phyloP scores from a whole-genome alignment of 202 grass and related monocot genomes.

The Elaeis oleifera region DNA sequence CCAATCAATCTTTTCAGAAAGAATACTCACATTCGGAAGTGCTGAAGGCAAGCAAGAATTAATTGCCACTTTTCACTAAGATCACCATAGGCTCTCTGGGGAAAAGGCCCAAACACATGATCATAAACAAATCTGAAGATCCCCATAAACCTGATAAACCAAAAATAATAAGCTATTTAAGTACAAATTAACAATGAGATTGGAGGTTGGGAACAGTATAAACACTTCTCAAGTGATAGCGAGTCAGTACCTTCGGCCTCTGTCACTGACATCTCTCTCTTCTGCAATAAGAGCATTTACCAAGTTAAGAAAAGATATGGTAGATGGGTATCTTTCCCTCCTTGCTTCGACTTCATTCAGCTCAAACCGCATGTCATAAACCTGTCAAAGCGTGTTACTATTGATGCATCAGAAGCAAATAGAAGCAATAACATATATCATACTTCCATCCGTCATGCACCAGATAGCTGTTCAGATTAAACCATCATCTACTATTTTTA shows the following conservation, averaged over 20 bases:
- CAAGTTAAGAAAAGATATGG: slow-evolving; percentile 93
- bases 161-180: slow-evolving; percentile 4
- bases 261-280: slow-evolving; percentile 75
- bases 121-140: slow-evolving; percentile 98
- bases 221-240: slow-evolving; percentile 13
- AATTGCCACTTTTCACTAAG: slow-evolving; percentile 91
- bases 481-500: too few species aligned
- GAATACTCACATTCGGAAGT: slow-evolving; percentile 76
- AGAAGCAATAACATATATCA: too few species aligned
- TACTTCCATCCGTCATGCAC: too few species aligned
- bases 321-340: slow-evolving; percentile 92
- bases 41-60: slow-evolving; percentile 81
- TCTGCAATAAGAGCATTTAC: slow-evolving; percentile 89
- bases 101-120: slow-evolving; percentile 88
- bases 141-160: slow-evolving; percentile 59
- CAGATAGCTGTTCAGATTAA: too few species aligned
- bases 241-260: slow-evolving; percentile 58
- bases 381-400: slow-evolving; percentile 21
- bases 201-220: not conserved
- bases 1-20: not conserved
- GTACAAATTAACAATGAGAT: too few species aligned
- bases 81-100: slow-evolving; percentile 83
- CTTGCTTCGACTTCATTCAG: slow-evolving; percentile 97
- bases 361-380: slow-evolving; percentile 98
- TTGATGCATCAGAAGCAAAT: too few species aligned